phyloP scores from a whole-genome alignment of 768 basidiomycete genomes.

The Asterophora lycoperdoides region DNA sequence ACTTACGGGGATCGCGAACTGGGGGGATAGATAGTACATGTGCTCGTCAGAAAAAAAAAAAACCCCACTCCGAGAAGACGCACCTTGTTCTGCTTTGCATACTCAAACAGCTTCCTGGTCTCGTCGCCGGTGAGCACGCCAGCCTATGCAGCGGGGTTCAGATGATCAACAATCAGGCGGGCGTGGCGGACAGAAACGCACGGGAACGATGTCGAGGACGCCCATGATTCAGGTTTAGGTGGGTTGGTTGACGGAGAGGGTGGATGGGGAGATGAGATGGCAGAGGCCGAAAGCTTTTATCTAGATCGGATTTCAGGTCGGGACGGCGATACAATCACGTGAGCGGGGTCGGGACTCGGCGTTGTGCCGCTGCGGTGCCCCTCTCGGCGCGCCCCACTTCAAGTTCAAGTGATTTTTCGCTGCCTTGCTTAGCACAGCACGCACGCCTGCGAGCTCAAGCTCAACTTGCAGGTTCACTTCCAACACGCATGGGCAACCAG shows the following conservation, averaged over 20 bases:
- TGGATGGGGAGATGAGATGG: not conserved
- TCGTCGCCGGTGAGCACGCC: conserved; percentile 96
- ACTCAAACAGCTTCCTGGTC: conserved; percentile 92
- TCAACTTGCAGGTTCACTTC: too few relatives aligned
- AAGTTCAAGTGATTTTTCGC: too few relatives aligned
- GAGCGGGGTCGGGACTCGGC: not conserved
- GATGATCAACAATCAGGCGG: not conserved
- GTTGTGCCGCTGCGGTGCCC: too few relatives aligned
- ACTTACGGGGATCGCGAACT: conserved; percentile 87
- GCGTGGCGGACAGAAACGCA: too few relatives aligned
- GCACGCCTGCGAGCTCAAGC: too few relatives aligned
- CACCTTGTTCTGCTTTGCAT: conserved; percentile 86
- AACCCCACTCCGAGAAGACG: conserved; percentile 13
- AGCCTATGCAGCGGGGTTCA: conserved; percentile 44
- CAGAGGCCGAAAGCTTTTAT: too few relatives aligned
- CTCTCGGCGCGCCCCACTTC: too few relatives aligned
- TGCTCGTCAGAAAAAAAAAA: conserved; percentile 5
- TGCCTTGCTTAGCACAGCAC: too few relatives aligned
- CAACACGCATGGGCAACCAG: too few relatives aligned
- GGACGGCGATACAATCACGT: not conserved
- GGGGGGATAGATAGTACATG: too few relatives aligned
- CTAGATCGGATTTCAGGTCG: not conserved
- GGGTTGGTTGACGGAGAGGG: not conserved
- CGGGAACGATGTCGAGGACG: conserved; percentile 80
- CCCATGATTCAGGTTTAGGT: conserved; percentile 49